Conservation (phyloP, 2,329 filamentous ascomycete genomes). For the Dactylellina leptospora region DNA sequence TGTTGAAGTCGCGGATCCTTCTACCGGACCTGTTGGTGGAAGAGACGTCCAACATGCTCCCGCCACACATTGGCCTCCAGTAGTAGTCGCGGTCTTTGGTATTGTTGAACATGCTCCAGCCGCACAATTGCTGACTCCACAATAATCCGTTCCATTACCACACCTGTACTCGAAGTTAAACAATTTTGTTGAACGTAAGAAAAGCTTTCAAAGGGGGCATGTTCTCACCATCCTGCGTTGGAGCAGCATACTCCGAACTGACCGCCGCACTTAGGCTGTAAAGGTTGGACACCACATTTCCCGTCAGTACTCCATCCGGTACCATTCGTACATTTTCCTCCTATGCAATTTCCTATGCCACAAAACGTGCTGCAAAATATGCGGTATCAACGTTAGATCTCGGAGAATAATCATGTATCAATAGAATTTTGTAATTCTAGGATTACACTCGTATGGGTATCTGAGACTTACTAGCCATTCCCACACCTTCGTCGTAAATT, state of each 20-base stretch:
- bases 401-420: too few relatives aligned
- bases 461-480: constrained; percentile 27
- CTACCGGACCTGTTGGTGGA: constrained; percentile 20
- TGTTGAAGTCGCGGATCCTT: not conserved
- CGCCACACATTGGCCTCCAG: constrained; percentile 6
- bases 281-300: constrained; percentile 10
- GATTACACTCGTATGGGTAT: not conserved
- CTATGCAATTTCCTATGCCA: constrained; percentile 28
- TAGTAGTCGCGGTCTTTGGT: not conserved
- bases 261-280: constrained; percentile 25
- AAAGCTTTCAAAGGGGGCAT: too few relatives aligned
- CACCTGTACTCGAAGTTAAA: constrained; percentile 1
- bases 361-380: constrained; percentile 20
- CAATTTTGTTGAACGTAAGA: not conserved
- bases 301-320: constrained; percentile 32
- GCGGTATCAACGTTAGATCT: too few relatives aligned
- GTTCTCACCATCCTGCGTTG: constrained; percentile 22
- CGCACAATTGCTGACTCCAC: constrained; percentile 12
- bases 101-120: constrained; percentile 14
- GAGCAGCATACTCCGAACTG: constrained; percentile 34
- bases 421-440: not conserved
- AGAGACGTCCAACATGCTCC: constrained; percentile 33
- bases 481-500: constrained; percentile 36
- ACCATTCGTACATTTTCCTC: constrained; percentile 25
- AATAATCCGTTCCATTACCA: constrained; percentile 18